These are phyloP conservation scores for Trichomonas tenax DNA, from an alignment of 208 protist genomes.

Conservation along the genomic window DNA sequence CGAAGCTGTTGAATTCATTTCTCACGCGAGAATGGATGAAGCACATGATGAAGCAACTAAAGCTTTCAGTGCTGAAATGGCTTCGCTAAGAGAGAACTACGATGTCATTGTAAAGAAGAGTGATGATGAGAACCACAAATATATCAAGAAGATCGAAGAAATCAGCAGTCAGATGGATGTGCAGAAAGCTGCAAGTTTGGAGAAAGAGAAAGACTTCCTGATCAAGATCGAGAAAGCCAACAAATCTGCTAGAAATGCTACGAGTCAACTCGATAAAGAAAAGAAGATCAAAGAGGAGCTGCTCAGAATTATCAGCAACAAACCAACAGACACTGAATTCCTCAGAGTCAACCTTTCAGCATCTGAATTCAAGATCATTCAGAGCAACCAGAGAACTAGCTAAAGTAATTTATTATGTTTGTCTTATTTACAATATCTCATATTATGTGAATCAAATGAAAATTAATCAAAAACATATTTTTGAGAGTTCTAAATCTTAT, in stretches of 20 bases:
- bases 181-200: background rate
- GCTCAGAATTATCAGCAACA: background rate
- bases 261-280: background rate
- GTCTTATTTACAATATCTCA: too few species aligned
- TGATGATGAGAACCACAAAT: background rate
- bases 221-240: background rate
- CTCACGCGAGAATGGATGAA: background rate
- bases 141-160: background rate
- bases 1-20: background rate
- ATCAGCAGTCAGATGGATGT: background rate
- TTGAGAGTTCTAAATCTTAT: too few species aligned
- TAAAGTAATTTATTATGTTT: too few species aligned
- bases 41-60: background rate
- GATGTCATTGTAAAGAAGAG: background rate
- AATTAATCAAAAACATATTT: too few species aligned
- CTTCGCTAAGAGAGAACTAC: background rate
- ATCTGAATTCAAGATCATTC: background rate
- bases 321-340: background rate
- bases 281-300: background rate
- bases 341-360: background rate
- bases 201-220: background rate
- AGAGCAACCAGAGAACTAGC: background rate
- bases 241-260: background rate
- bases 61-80: background rate
- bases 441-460: too few species aligned